These are phyloP conservation scores for Globisporangium splendens DNA, from an alignment of 352 stramenopile species.

Conservation along the genomic window DNA sequence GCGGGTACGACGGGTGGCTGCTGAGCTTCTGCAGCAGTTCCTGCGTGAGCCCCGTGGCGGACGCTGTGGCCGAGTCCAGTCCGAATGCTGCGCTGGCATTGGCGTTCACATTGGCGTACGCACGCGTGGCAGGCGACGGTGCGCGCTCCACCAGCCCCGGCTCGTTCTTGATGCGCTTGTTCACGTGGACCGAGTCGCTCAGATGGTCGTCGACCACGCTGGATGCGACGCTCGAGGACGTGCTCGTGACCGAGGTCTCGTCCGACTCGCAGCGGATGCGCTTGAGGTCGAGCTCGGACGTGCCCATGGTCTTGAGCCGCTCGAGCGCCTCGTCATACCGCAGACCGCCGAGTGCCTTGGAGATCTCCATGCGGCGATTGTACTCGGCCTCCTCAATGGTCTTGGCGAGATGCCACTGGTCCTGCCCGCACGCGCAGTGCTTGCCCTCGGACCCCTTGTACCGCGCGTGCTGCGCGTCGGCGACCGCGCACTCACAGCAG, in stretches of 20 bases:
- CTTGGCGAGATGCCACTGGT: slow-evolving; percentile 84
- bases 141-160: slow-evolving; percentile 12
- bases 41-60: slow-evolving; percentile 4
- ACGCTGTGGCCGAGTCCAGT: slow-evolving; percentile 7
- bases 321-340: slow-evolving; percentile 79
- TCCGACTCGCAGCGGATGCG: slow-evolving; percentile 37
- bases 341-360: slow-evolving; percentile 73
- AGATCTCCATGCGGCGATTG: slow-evolving; percentile 82
- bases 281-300: slow-evolving; percentile 57
- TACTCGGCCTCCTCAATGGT: slow-evolving; percentile 80
- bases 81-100: slow-evolving; percentile 9
- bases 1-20: slow-evolving; percentile 16
- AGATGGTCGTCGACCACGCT: slow-evolving; percentile 1
- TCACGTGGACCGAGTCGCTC: not conserved
- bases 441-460: slow-evolving; percentile 83
- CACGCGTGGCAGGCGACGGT: slow-evolving; percentile 18
- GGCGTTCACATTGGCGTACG: slow-evolving; percentile 16
- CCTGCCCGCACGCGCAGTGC: slow-evolving; percentile 74
- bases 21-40: slow-evolving; percentile 19
- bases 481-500: slow-evolving; percentile 79
- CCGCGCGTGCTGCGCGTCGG: slow-evolving; percentile 29
- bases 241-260: slow-evolving; percentile 22
- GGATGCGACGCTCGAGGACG: slow-evolving; percentile 13
- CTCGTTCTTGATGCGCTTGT: slow-evolving; percentile 20
- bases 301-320: slow-evolving; percentile 55